Evolutionary conservation across 1,139 yeast genomes (phyloP).

Genomic region (Sporopachydermia cereana): DNA sequence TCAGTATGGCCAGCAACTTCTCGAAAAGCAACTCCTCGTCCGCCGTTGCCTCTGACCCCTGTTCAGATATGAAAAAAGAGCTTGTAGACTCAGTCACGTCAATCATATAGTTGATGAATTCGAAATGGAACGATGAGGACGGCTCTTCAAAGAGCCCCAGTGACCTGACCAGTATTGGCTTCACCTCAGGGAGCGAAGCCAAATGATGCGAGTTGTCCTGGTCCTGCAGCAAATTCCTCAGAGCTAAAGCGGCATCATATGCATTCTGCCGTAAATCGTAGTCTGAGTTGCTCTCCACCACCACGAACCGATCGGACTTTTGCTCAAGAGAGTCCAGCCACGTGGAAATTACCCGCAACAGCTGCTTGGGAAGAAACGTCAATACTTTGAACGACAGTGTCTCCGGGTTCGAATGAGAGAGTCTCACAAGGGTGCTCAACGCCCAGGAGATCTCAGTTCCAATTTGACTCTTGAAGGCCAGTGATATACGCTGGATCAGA

Average conservation of each 20-base stretch:
- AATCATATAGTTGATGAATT: slow-evolving; percentile 54
- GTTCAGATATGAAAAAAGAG: slow-evolving; percentile 68
- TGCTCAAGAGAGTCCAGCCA: slow-evolving; percentile 9
- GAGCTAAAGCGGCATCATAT: slow-evolving; percentile 54
- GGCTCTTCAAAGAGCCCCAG: slow-evolving; percentile 29
- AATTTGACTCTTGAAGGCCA: slow-evolving; percentile 53
- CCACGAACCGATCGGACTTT: slow-evolving; percentile 7
- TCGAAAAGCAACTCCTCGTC: slow-evolving; percentile 31
- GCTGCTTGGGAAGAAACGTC: slow-evolving; percentile 38
- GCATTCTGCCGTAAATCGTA: slow-evolving; percentile 27
- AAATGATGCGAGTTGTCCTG: slow-evolving; percentile 71
- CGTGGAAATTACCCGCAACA: slow-evolving; percentile 33
- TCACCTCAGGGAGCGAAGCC: slow-evolving; percentile 35
- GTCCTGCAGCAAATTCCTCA: slow-evolving; percentile 77
- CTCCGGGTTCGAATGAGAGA: slow-evolving; percentile 41
- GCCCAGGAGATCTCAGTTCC: slow-evolving; percentile 58
- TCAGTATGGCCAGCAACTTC: slow-evolving; percentile 16
- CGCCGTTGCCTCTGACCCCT: slow-evolving; percentile 31
- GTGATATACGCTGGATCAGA: slow-evolving; percentile 42
- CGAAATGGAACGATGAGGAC: slow-evolving; percentile 35
- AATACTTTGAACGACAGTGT: slow-evolving; percentile 37
- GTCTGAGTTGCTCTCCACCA: slow-evolving; percentile 7
- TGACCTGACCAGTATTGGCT: slow-evolving; percentile 33
- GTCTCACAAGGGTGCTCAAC: slow-evolving; percentile 42
- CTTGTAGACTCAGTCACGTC: slow-evolving; percentile 81